phyloP scores from a whole-genome alignment of 2,329 filamentous ascomycete genomes.

The Akanthomyces dipterigenus region DNA sequence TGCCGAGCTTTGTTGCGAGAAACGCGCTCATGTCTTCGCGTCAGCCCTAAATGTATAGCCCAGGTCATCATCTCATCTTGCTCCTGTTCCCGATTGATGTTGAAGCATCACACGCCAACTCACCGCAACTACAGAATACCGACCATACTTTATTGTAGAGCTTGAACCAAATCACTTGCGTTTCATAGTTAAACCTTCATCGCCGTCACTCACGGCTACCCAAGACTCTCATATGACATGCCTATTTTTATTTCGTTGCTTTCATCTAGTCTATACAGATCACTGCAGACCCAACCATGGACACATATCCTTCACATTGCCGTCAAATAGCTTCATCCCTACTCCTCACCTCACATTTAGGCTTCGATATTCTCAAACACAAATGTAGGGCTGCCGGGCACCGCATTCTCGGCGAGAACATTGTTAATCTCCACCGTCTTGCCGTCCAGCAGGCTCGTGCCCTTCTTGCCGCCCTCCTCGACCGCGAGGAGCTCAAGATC shows the following conservation, averaged over 20 bases:
- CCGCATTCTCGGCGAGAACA: slow-evolving; percentile 61
- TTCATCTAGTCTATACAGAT: not conserved
- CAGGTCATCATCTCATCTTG: no score
- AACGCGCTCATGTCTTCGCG: no score
- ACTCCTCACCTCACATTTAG: slow-evolving; percentile 13
- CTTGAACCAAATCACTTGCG: not conserved
- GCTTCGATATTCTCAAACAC: slow-evolving; percentile 72
- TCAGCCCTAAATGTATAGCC: no score
- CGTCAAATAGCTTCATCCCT: not conserved
- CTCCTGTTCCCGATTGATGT: no score
- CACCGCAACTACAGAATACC: no score
- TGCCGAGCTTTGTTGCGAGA: not conserved
- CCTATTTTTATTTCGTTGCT: not conserved
- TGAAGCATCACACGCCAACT: no score
- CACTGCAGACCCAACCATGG: not conserved
- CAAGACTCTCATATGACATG: not conserved
- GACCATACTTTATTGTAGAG: not conserved
- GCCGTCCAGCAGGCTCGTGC: slow-evolving; percentile 45
- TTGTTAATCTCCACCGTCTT: slow-evolving; percentile 51
- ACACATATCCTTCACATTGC: not conserved
- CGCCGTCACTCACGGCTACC: not conserved
- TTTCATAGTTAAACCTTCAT: not conserved
- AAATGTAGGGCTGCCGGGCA: slow-evolving; percentile 78
- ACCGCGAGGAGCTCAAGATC: slow-evolving; percentile 67
- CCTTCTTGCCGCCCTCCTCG: slow-evolving; percentile 62